Base-by-base conservation (phyloP, 768 basidiomycete species). In the Macrocybe gigantea region DNA sequence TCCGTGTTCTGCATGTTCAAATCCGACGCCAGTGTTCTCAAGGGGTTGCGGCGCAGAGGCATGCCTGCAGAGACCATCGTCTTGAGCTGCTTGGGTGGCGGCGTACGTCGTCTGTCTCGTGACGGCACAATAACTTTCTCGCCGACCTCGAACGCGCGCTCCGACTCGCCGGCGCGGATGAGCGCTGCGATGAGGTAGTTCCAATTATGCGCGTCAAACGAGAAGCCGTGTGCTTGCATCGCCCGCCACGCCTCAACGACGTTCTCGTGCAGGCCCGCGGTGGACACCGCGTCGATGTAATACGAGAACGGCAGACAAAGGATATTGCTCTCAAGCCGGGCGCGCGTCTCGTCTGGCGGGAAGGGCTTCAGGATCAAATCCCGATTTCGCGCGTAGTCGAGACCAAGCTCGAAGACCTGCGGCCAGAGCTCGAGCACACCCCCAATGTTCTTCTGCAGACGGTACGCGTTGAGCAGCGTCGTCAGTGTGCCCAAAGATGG, bases 201-300 rank as follows among this genome's bases (percentile, higher is more conserved):
- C 88, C 92, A 98, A 62, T 96, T 97, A 56, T 87, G 82, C 9
- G 87, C 77, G 60, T 94, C 90, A 61, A 93, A 91, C 9, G 72
- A 72, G 55, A 94, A 86, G 1, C 89, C 88, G 7, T 71, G 64
- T 8, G 63, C 53, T 50, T 77, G 76, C 43, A 89, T 74, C 31
- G 68, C 60, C n/a, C 70, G 67, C 93, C 95, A 97, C 0, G 76
- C 70, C 3, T 60, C 58, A 11, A 82, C 75, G 39, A 94, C 74
- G 49, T 82, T 77, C 6, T 59, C 52, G 55, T 93, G 85, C 34
- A 69, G 59, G 1, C 84, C 85, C 0, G 75, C 76, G 3, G 69
- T 64, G 2, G 90, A 88, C 44, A 94, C 67, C 5, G 79, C 75
- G 53, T 90, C 83, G 51, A 96, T 80, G 64, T 83, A 84, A 54